Base-by-base conservation (phyloP, 805 yeast species). In the Lipomyces yamadae region DNA sequence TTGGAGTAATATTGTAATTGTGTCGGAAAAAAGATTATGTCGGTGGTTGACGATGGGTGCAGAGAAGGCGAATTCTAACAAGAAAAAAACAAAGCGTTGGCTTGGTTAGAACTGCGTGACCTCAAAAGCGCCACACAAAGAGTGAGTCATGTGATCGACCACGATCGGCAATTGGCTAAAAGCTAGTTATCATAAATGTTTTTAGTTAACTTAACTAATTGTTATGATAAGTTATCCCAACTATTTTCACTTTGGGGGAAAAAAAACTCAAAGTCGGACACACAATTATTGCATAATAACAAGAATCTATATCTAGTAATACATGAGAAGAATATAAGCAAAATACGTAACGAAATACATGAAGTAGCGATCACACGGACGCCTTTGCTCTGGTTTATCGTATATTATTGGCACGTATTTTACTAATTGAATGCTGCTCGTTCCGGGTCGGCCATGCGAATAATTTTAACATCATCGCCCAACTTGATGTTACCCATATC, bases 401-500 rank as follows among this genome's bases (percentile, higher is more conserved):
- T 10, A 5, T 29, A 61, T 56, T 42, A 15, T 18, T 4, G 15
- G 15, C n/a, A 42, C 24, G 24, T 42, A 7, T 42, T 24, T 42
- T 5, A 42, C 10, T 18, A 18, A n/a, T 3, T n/a, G 48, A 42
- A 18, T 42, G 48, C 48, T 42, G 24, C 63, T 75, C 67, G 61
- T 50, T 73, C 73, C 3, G 81, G 81, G 63, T 77, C 79, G 3
- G 70, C 70, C 75, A 79, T 73, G 52, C 77, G 67, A 56, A 71
- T 72, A 8, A 78, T 73, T 60, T 70, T 74, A 18, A 78, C 82
- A 50, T 84, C 86, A 34, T 84, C 78, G 39, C 85, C 87, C n/a
- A 87, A 88, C 55, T 89, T 82, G 29, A 86, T 85, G 0, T 91
- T 81, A 2, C 85, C 86, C 70, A 94, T 89, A 75, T 92, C 96